Base-by-base conservation (phyloP, 176 grass and related monocot genomes). In the Pontederia crassipes region DNA sequence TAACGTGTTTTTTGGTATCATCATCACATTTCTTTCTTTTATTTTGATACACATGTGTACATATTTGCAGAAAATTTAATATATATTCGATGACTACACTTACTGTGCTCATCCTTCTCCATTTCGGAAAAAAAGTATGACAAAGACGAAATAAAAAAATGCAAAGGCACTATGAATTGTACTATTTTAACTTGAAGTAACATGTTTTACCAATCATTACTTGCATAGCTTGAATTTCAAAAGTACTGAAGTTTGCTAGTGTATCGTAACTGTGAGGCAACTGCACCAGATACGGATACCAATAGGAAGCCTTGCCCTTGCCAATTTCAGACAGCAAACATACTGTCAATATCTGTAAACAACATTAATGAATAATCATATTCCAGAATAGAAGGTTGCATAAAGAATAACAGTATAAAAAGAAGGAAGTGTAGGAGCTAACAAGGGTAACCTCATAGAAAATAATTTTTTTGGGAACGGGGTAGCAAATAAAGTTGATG, bases 211-310 rank as follows among this genome's bases (percentile, higher is more conserved):
- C 10, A 18, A 78, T 45, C 52, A 76, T 75, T 91, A 97, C 93
- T 80, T 92, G 87, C 28, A 97, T 76, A 65, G 87, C 71, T 85
- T 97, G 74, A 32, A 81, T 72, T 82, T 97, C 84, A 26, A 74
- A 85, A 58, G 72, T 65, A 2, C 78, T 83, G 67, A 97, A 97
- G 54, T 70, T 88, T 52, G 79, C 71, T 83, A 88, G 80, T 48
- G 83, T 78, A 61, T 59, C 88, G 72, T 88, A 88, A 81, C 82
- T 75, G 55, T 13, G 72, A 54, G 93, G 93, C 65, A 97, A 59
- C 77, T 88, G 84, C 58, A 70, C 90, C 64, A 97, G 60, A 67
- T 88, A 97, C 26, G 77, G 81, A 45, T 97, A 88, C 93, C 93
- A 97, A 11, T 74, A 50, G 2, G 93, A 97, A 59, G 27, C 49